Conservation (phyloP, 768 basidiomycete genomes). For the Polyporus arcularius region DNA sequence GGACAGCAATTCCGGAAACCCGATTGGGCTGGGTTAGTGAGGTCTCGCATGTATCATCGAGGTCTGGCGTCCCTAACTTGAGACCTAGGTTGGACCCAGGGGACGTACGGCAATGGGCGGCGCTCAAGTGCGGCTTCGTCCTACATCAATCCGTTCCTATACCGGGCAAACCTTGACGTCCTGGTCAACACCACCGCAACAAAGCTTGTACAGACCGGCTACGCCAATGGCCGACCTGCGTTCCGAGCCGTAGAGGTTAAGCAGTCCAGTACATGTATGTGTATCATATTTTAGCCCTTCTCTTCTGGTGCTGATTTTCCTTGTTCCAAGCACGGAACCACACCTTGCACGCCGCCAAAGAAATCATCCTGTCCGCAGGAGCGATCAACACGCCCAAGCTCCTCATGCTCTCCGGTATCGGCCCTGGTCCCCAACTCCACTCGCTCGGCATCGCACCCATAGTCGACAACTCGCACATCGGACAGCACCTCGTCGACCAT, state of each 20-base stretch:
- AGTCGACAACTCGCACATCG: constrained; percentile 29
- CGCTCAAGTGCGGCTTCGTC: constrained; percentile 11
- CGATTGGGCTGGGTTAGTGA: constrained; percentile 27
- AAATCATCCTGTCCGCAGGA: constrained; percentile 28
- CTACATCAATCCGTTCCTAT: constrained; percentile 8
- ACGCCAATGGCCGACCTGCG: not conserved
- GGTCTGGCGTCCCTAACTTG: not conserved
- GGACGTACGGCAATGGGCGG: constrained; percentile 4
- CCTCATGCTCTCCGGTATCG: constrained; percentile 33
- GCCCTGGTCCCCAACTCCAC: constrained; percentile 21
- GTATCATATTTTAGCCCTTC: not conserved
- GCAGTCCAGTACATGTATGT: constrained; percentile 6
- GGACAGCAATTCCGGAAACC: constrained; percentile 26
- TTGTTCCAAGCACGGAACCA: not conserved
- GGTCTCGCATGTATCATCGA: no score
- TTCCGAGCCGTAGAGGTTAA: constrained; percentile 13
- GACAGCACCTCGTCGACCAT: constrained; percentile 33
- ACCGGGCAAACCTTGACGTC: constrained; percentile 21
- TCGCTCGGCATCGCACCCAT: constrained; percentile 23
- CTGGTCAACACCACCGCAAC: constrained; percentile 24
- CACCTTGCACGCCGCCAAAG: constrained; percentile 18
- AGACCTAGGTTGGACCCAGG: constrained; percentile 15
- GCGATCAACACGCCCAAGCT: constrained; percentile 25
- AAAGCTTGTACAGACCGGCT: constrained; percentile 6
- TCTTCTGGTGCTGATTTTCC: not conserved